Percentiles rank a stretch among this genome's conserved stretches.
These are phyloP conservation scores for Termitomyces sp. DNA, from an alignment of 768 basidiomycete genomes.

Conservation along the genomic window DNA sequence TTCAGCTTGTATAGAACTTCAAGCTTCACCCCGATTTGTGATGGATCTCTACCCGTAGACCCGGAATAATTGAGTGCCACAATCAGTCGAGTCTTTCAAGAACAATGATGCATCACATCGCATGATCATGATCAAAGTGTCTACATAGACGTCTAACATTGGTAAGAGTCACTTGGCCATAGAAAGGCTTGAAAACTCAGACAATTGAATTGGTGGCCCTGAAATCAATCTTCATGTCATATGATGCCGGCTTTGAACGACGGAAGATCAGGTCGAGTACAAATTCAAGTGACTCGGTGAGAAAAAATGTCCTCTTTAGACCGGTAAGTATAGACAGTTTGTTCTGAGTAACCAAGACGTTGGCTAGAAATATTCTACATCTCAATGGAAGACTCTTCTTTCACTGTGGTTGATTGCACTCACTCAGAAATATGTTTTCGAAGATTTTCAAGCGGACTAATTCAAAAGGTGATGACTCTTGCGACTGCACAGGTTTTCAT, in stretches of 20 bases:
- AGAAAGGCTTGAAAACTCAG: slow-evolving; percentile 13
- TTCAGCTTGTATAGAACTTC: no score
- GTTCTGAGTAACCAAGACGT: background rate
- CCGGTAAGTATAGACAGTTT: background rate
- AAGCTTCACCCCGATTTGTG: no score
- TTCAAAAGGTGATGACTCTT: background rate
- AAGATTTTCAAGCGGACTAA: background rate
- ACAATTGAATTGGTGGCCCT: slow-evolving; percentile 25
- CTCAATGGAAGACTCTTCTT: no score
- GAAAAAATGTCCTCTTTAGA: slow-evolving; percentile 4
- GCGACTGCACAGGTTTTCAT: no score
- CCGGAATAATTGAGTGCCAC: slow-evolving; percentile 30
- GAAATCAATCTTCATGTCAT: slow-evolving; percentile 28
- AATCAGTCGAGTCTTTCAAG: slow-evolving; percentile 26
- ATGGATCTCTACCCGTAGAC: slow-evolving; percentile 4
- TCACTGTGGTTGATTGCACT: no score
- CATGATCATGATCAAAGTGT: slow-evolving; percentile 19
- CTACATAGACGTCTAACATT: no score
- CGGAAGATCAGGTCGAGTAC: slow-evolving; percentile 7
- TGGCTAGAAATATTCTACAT: background rate
- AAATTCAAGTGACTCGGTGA: slow-evolving; percentile 4
- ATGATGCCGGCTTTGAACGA: slow-evolving; percentile 11
- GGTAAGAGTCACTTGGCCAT: slow-evolving; percentile 22
- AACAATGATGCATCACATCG: slow-evolving; percentile 25
- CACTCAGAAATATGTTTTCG: background rate